A percentile compares a stretch with the other conserved stretches of the same genome.
Conservation (phyloP, 148 eudicot genomes). For the Vaccinium macrocarpon region DNA sequence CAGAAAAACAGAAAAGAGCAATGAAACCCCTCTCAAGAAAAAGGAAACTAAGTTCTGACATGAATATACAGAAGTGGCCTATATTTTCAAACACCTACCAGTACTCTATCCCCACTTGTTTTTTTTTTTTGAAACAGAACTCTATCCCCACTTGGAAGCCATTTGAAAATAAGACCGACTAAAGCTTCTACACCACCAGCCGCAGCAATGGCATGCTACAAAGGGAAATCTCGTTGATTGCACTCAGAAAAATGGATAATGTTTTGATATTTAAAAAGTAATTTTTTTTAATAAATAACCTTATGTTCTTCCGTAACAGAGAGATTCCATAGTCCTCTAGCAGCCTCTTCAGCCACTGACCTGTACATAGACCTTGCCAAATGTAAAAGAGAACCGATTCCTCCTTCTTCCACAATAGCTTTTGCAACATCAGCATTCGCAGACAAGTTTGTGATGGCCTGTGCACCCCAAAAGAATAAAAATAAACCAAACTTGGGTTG, state of each 20-base stretch:
- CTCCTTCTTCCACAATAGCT: constrained; percentile 96
- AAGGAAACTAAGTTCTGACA: background rate
- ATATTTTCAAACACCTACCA: constrained; percentile 52
- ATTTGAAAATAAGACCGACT: constrained; percentile 83
- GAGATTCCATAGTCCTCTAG: constrained; percentile 95
- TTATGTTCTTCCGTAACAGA: constrained; percentile 97
- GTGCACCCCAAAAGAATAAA: constrained; percentile 16
- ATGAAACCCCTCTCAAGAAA: background rate
- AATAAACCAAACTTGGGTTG: background rate
- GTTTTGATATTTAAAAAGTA: background rate
- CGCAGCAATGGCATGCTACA: constrained; percentile 82
- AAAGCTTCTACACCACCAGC: constrained; percentile 88
- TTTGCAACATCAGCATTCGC: constrained; percentile 86
- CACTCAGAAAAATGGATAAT: background rate
- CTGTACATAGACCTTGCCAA: constrained; percentile 85
- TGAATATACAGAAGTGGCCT: background rate
- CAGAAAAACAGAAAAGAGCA: constrained; percentile 10
- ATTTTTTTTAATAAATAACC: constrained; percentile 37
- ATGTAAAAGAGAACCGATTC: constrained; percentile 66
- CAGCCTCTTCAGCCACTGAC: constrained; percentile 95
- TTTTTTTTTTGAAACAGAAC: no score
- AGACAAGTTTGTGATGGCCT: constrained; percentile 96
- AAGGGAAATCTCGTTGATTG: constrained; percentile 11
- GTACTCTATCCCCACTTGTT: constrained; percentile 63
- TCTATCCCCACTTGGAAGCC: constrained; percentile 38